Evolutionary conservation across 1,139 yeast species (phyloP), one percentile per base, ranked within the genome.

Genomic region (Zygosaccharomyces pseudobailii): DNA sequence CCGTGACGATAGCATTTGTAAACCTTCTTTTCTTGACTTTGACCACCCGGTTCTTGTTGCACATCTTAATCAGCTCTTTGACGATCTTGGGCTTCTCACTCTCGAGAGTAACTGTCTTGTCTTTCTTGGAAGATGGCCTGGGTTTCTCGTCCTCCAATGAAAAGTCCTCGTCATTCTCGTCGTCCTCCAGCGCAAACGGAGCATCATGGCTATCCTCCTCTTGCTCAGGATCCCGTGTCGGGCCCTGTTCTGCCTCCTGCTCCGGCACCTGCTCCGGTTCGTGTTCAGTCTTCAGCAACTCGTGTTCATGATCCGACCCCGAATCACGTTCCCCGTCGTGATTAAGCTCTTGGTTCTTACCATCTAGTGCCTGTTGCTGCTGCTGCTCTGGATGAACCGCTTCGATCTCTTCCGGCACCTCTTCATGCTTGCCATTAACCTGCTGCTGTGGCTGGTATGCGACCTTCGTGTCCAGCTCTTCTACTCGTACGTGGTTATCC

Each of bases 21-120:
- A 63, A 65, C 42, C 63, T 57, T 45, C 68, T 59, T 50, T 65
- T 65, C 46, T 61, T 63, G n/a, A 55, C 55, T 47, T 59, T 61
- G 40, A 54, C 62, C 19, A 51, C 51, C 42, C 55, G 56, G 45
- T 56, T 62, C 47, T 62, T 63, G 35, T 59, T 61, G 34, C 57
- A 56, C 61, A 63, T 55, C 48, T 61, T 59, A 17, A 55, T 51
- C 46, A 64, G 49, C 43, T 64, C 68, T 28, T 58, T 55, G 13
- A 57, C 55, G 34, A 64, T 63, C 36, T 52, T 55, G 6, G 59
- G 40, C 40, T 53, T 56, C 21, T 61, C 65, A 33, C 66, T 60
- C 23, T 61, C 51, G 35, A 63, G 28, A n/a, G 56, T 61, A 5
- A 59, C 53, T 9, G 52, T 43, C 34, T 56, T 58, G 42, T 52